Evolutionary conservation across 495 filamentous ascomycete species (phyloP).

Genomic region (Copromyces sp.): DNA sequence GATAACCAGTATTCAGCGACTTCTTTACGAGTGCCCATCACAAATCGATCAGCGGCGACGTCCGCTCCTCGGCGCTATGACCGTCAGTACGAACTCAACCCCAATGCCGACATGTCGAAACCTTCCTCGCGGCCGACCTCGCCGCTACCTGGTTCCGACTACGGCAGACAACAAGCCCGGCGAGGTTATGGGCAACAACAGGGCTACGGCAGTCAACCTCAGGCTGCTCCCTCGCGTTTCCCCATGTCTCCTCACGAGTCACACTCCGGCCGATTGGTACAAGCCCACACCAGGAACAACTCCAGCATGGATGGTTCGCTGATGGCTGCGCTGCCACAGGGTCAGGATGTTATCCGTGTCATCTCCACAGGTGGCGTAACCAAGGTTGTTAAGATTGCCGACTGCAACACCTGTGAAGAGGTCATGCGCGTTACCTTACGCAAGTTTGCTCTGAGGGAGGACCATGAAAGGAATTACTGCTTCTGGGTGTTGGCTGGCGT

Average conservation of each 20-base stretch:
- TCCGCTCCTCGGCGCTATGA: conserved; percentile 52
- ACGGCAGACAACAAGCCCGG: conserved; percentile 25
- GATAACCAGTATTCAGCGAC: conserved; percentile 55
- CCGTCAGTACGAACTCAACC: conserved; percentile 45
- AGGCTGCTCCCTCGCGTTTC: conserved; percentile 22
- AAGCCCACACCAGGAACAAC: conserved; percentile 48
- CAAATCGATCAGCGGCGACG: conserved; percentile 37
- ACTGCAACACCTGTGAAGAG: conserved; percentile 82
- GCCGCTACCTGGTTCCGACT: conserved; percentile 50
- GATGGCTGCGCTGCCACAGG: conserved; percentile 67
- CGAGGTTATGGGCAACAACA: conserved; percentile 33
- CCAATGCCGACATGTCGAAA: conserved; percentile 38
- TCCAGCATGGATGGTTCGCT: conserved; percentile 71
- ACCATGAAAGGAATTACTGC: conserved; percentile 69
- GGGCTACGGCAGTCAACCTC: conserved; percentile 23
- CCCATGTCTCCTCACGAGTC: conserved; percentile 30
- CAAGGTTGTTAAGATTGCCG: conserved; percentile 80
- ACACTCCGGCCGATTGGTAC: conserved; percentile 37
- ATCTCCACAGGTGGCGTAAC: conserved; percentile 87
- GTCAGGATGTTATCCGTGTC: conserved; percentile 76
- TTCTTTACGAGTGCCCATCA: conserved; percentile 47
- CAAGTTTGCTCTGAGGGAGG: conserved; percentile 68
- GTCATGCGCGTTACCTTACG: conserved; percentile 75
- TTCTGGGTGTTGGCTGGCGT: conserved; percentile 74
- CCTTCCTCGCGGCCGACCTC: conserved; percentile 60